Base-by-base conservation (phyloP, 2,329 filamentous ascomycete genomes). In the Aspergillus puulaauensis region DNA sequence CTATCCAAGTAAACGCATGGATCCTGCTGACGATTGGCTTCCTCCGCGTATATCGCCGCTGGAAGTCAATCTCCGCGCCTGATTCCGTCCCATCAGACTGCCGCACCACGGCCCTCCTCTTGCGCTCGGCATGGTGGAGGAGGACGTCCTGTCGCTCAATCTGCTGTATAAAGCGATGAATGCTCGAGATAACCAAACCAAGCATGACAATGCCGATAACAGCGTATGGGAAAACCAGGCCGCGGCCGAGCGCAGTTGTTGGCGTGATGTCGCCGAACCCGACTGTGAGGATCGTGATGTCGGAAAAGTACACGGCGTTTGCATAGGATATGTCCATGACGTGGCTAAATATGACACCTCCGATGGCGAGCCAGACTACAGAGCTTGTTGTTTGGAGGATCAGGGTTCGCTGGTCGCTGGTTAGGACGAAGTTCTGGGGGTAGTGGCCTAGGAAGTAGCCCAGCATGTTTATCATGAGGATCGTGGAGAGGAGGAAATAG, bases 381-480 rank as follows among this genome's bases (percentile, higher is more conserved):
- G 96, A 90, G 55, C 90, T 79, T 74, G 96, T 96, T 1, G 91
- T 96, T 74, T 97, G 93, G 27, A 96, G 76, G 80, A 97, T 96
- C 21, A 97, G 78, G 0, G 91, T 96, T 9, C 93, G 84, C 73
- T 97, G 93, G 60, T 88, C 89, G 53, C 87, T 84, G 0, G 89
- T 93, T 23, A 96, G 80, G 4, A 82, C 79, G 64, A 96, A 96
- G 67, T 91, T 87, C 64, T 90, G 88, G 6, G 83, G 82, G 66
- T 96, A 96, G 64, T 90, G 89, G 0, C 87, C 86, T 0, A 87
- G 76, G 57, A 85, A 83, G 47, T 92, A 93, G 8, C 91, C 91
- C 56, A 87, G 82, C 76, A 93, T 91, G 21, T 93, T 96, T 55
- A 91, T 74, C 63, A 89, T 83, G 73, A 96, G 86, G 39, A 96